Conservation (phyloP, 83 land plant species). For the Picea engelmannii region DNA sequence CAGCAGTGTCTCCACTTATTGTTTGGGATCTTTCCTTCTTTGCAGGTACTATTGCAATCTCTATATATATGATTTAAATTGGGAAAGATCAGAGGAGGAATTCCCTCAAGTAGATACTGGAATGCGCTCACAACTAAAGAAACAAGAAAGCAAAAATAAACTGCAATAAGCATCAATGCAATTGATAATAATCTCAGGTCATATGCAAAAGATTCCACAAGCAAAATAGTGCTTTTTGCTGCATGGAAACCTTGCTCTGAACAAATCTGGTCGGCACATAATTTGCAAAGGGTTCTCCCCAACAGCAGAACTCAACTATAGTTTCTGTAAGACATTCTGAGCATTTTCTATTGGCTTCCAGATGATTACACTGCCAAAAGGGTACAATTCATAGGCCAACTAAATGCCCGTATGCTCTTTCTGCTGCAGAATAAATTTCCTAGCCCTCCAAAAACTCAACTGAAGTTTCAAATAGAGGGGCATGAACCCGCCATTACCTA, state of each 20-base stretch:
- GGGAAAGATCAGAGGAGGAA: background rate
- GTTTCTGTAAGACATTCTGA: background rate
- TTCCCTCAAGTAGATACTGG: background rate
- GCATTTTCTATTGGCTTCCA: constrained; percentile 10
- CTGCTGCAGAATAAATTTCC: constrained; percentile 6
- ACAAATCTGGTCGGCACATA: constrained; percentile 10
- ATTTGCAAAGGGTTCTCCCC: background rate
- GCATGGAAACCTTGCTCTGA: constrained; percentile 4
- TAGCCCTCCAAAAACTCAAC: background rate
- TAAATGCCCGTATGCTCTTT: background rate
- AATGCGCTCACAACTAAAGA: background rate
- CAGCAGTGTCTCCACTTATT: background rate
- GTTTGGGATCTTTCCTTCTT: background rate
- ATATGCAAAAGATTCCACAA: constrained; percentile 8
- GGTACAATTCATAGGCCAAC: background rate
- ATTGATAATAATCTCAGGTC: background rate
- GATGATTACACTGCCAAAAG: background rate
- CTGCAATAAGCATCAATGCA: constrained; percentile 14
- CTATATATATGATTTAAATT: background rate
- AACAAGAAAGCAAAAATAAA: constrained; percentile 7
- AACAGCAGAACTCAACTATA: background rate
- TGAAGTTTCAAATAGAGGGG: background rate
- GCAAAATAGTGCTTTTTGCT: background rate
- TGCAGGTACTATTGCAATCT: background rate
- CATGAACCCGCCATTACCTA: background rate